These are phyloP conservation scores for Penicillium waksmanii DNA, from an alignment of 495 filamentous ascomycete species.

Conservation along the genomic window DNA sequence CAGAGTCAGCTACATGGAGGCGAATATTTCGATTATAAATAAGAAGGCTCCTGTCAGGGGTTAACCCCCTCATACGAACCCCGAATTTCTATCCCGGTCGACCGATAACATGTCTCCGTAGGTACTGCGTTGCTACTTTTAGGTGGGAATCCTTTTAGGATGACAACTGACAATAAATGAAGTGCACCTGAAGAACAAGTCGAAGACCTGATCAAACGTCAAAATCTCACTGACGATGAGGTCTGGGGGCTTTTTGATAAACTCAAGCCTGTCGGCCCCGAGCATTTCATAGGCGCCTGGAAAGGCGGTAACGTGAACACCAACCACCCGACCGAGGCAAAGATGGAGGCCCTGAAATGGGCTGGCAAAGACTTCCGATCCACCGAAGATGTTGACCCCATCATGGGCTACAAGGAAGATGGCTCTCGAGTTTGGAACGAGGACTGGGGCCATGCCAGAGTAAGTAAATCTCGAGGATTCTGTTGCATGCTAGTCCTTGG, in stretches of 20 bases:
- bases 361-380: slow-evolving; percentile 33
- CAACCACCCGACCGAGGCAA: slow-evolving; percentile 25
- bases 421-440: slow-evolving; percentile 16
- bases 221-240: slow-evolving; percentile 15
- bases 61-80: not conserved
- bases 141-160: not conserved
- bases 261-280: slow-evolving; percentile 16
- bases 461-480: slow-evolving; percentile 6
- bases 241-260: slow-evolving; percentile 20
- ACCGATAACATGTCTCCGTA: slow-evolving; percentile 2
- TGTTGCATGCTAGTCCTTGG: no score
- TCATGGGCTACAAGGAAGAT: slow-evolving; percentile 26
- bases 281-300: slow-evolving; percentile 28
- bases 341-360: slow-evolving; percentile 25
- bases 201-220: slow-evolving; percentile 13
- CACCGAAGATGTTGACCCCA: slow-evolving; percentile 35
- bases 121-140: not conserved
- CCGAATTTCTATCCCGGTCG: not conserved
- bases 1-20: not conserved
- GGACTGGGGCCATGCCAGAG: slow-evolving; percentile 23
- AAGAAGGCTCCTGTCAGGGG: not conserved
- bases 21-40: not conserved
- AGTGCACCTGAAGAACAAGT: slow-evolving; percentile 24
- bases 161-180: not conserved
- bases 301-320: slow-evolving; percentile 31